Conservation (phyloP, 805 yeast genomes). For the Saccharomycopsis fermentans region DNA sequence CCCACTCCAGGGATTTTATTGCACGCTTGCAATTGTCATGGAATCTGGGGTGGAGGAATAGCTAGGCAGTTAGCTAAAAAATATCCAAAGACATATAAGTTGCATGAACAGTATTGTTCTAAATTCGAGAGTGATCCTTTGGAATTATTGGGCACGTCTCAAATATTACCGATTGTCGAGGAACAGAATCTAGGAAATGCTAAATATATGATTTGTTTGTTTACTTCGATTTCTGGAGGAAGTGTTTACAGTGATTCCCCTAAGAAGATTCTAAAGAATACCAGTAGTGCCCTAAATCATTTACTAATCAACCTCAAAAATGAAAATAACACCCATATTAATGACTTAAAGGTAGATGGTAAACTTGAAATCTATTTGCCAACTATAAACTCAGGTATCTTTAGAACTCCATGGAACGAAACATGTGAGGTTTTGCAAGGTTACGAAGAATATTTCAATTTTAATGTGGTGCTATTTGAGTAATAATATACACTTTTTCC, state of each 20-base stretch:
- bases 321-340: neutral
- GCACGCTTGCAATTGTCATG: slow-evolving; percentile 74
- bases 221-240: slow-evolving; percentile 53
- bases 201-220: slow-evolving; percentile 50
- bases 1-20: slow-evolving; percentile 40
- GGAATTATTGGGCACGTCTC: slow-evolving; percentile 44
- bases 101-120: slow-evolving; percentile 9
- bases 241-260: slow-evolving; percentile 30
- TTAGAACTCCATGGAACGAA: slow-evolving; percentile 66
- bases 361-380: slow-evolving; percentile 48
- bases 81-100: slow-evolving; percentile 41
- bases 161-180: slow-evolving; percentile 30
- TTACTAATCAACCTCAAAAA: slow-evolving; percentile 28
- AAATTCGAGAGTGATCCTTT: slow-evolving; percentile 24
- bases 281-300: slow-evolving; percentile 40
- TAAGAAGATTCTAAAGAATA: slow-evolving; percentile 38
- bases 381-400: slow-evolving; percentile 70
- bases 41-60: slow-evolving; percentile 81
- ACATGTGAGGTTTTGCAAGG: slow-evolving; percentile 44
- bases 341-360: slow-evolving; percentile 12
- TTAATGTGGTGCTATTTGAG: slow-evolving; percentile 31
- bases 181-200: slow-evolving; percentile 27
- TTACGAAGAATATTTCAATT: slow-evolving; percentile 24
- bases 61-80: slow-evolving; percentile 45
- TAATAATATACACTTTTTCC: neutral